Percentiles rank a stretch among this genome's conserved stretches.
Evolutionary conservation across 495 filamentous ascomycete species (phyloP).

Genomic region (Aspergillus haitiensis): DNA sequence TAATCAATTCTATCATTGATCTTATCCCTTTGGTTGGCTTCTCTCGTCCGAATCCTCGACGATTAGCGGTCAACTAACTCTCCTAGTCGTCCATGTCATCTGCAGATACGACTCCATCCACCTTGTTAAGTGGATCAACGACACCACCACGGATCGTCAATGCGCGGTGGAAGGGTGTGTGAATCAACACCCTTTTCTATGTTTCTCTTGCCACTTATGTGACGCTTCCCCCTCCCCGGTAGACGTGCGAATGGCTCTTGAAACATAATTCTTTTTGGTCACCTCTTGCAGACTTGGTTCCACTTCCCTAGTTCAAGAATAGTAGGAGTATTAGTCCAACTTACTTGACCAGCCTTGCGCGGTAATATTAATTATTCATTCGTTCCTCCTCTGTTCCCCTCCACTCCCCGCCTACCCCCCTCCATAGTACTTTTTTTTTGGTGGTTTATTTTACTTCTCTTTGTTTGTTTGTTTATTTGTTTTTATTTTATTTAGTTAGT

Average conservation of each 20-base stretch:
- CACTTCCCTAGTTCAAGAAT: neutral
- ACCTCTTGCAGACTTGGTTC: neutral
- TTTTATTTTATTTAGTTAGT: too few relatives aligned
- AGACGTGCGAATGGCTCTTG: too few relatives aligned
- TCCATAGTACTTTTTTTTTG: too few relatives aligned
- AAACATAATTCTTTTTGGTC: neutral
- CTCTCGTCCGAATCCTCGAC: conserved; percentile 9
- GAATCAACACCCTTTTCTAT: conserved; percentile 11
- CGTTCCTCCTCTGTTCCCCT: too few relatives aligned
- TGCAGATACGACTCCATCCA: conserved; percentile 21
- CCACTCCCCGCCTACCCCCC: too few relatives aligned
- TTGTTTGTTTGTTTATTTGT: too few relatives aligned
- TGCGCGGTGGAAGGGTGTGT: conserved; percentile 16
- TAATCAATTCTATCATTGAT: conserved; percentile 6
- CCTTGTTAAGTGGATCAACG: conserved; percentile 21
- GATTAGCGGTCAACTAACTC: conserved; percentile 17
- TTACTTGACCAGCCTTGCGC: too few relatives aligned
- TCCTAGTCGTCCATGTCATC: conserved; percentile 9
- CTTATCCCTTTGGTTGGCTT: conserved; percentile 13
- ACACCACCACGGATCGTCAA: conserved; percentile 25
- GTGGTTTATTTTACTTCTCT: too few relatives aligned
- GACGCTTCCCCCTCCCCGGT: conserved; percentile 8
- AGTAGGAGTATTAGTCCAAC: too few relatives aligned
- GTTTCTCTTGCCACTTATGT: conserved; percentile 16
- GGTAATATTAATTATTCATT: too few relatives aligned